Conservation (phyloP, 768 basidiomycete genomes). For the Serendipita sp. region DNA sequence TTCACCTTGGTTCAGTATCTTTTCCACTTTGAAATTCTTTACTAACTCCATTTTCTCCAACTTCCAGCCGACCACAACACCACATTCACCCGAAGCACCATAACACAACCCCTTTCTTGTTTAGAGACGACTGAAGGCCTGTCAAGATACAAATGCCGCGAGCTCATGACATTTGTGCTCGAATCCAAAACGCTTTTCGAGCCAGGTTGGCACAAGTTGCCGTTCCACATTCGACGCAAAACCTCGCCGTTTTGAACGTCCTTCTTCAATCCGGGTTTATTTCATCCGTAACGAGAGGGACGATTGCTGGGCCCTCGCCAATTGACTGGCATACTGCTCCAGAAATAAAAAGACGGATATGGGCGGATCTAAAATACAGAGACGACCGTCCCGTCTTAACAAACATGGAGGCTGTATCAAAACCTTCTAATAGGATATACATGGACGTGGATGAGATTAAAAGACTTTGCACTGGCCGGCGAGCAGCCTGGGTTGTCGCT, state of each 20-base stretch:
- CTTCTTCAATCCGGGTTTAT: conserved; percentile 85
- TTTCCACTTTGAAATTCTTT: conserved; percentile 12
- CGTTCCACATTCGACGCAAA: conserved; percentile 72
- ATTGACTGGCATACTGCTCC: conserved; percentile 38
- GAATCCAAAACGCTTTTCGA: conserved; percentile 81
- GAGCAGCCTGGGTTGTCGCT: conserved; percentile 54
- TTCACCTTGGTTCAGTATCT: conserved; percentile 35
- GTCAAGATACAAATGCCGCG: neutral
- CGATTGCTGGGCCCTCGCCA: conserved; percentile 48
- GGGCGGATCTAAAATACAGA: conserved; percentile 90
- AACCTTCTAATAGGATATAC: conserved; percentile 64
- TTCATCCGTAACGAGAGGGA: conserved; percentile 67
- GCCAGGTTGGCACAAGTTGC: conserved; percentile 65
- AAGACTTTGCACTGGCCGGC: conserved; percentile 62
- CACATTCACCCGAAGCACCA: neutral
- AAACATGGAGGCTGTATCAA: conserved; percentile 67
- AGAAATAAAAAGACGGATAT: conserved; percentile 63
- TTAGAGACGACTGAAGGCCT: neutral
- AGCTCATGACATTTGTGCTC: conserved; percentile 73
- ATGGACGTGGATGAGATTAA: conserved; percentile 61
- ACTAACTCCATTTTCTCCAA: conserved; percentile 10
- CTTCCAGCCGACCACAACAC: neutral
- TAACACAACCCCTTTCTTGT: neutral
- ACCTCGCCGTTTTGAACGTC: conserved; percentile 81
- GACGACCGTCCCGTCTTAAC: conserved; percentile 73